phyloP scores from a whole-genome alignment of 2,329 filamentous ascomycete species.

The Botrytis sinoallii region DNA sequence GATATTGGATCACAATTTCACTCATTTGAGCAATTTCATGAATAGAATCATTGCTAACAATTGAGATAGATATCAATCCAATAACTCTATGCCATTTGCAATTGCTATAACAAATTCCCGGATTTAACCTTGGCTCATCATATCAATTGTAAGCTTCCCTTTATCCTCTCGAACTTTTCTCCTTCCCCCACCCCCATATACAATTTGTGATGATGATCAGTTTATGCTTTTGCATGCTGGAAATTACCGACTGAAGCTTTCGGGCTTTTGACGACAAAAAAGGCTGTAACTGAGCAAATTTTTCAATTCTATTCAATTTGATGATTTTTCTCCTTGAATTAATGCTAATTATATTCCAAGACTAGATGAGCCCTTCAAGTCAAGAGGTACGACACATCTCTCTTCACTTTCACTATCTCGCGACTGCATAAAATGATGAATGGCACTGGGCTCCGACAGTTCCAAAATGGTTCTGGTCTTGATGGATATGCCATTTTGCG shows the following conservation, averaged over 20 bases:
- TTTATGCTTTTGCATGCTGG: constrained; percentile 58
- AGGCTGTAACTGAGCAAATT: constrained; percentile 76
- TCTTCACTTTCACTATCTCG: constrained; percentile 12
- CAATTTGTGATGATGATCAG: constrained; percentile 38
- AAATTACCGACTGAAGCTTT: constrained; percentile 90
- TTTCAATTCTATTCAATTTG: not conserved
- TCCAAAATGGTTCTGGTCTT: constrained; percentile 46
- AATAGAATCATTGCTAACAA: constrained; percentile 11
- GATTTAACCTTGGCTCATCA: not conserved
- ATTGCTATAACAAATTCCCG: not conserved
- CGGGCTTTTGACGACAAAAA: constrained; percentile 71
- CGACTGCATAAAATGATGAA: constrained; percentile 63
- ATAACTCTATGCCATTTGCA: not conserved
- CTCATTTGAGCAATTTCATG: not conserved
- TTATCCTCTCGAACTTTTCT: not conserved
- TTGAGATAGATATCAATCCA: constrained; percentile 8
- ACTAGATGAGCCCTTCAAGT: not conserved
- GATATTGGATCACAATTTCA: constrained; percentile 45
- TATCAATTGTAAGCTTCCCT: constrained; percentile 7
- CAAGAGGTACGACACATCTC: constrained; percentile 24
- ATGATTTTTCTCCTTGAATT: not conserved
- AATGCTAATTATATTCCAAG: constrained; percentile 18
- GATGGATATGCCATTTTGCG: constrained; percentile 87
- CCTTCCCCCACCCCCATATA: not conserved
- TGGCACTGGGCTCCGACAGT: constrained; percentile 96